Conservation (phyloP, 1,284 basidiomycete species). For the Butyriboletus appendiculatus region DNA sequence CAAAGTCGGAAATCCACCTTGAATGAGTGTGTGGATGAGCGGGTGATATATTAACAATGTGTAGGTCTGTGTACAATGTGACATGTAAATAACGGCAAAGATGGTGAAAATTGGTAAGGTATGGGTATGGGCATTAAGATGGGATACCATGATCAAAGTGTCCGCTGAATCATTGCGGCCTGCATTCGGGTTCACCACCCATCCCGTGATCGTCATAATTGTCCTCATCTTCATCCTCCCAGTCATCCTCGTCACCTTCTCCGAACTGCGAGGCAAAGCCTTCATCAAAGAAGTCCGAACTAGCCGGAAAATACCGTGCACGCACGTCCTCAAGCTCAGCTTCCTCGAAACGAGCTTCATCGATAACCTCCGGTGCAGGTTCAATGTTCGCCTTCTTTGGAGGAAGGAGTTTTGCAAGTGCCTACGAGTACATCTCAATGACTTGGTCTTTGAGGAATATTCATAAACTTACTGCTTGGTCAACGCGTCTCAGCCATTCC, state of each 20-base stretch:
- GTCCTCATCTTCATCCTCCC: slow-evolving; percentile 64
- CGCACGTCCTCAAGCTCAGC: slow-evolving; percentile 78
- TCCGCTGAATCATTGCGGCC: slow-evolving; percentile 49
- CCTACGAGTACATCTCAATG: slow-evolving; percentile 40
- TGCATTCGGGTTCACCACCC: slow-evolving; percentile 62
- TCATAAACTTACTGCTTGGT: slow-evolving; percentile 49
- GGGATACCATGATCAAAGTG: slow-evolving; percentile 8
- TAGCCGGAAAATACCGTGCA: slow-evolving; percentile 69
- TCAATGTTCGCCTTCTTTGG: slow-evolving; percentile 73
- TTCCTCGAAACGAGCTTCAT: slow-evolving; percentile 72
- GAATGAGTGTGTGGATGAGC: slow-evolving; percentile 6
- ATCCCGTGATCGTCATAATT: slow-evolving; percentile 47
- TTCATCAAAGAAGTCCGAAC: slow-evolving; percentile 71
- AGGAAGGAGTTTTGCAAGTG: slow-evolving; percentile 65
- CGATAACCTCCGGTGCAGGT: slow-evolving; percentile 69
- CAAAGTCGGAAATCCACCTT: slow-evolving; percentile 35
- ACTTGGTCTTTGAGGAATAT: not conserved
- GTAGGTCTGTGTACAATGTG: slow-evolving; percentile 31
- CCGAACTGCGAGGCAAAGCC: slow-evolving; percentile 70
- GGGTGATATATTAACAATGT: slow-evolving; percentile 23
- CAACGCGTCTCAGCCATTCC: slow-evolving; percentile 64
- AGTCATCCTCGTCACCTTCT: slow-evolving; percentile 66
- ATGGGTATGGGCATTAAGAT: slow-evolving; percentile 15
- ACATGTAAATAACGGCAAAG: slow-evolving; percentile 21
- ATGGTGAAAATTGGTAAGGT: slow-evolving; percentile 13